Evolutionary conservation across 2,329 filamentous ascomycete genomes (phyloP), one percentile per base, ranked within the genome.

Genomic region (Aureobasidium mangrovei): DNA sequence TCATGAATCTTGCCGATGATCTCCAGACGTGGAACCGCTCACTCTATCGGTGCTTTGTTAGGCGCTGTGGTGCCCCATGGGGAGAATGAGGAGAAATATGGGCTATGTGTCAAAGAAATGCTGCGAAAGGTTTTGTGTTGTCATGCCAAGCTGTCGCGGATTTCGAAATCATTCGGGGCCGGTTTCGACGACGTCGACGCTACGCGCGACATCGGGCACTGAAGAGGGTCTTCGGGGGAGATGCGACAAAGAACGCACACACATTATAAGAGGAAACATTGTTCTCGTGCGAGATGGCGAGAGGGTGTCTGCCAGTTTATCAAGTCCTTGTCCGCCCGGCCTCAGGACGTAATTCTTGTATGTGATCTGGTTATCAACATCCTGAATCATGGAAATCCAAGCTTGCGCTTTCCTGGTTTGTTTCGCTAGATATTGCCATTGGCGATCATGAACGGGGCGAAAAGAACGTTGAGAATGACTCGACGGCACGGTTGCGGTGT

Each of bases 81-180:
- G 49, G 49, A 31, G 32, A 31, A 44, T 44, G 49, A 44, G 40
- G 40, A 44, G 40, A 52, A 53, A 31, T n/a, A 31, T 5, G 36
- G 40, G 27, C 40, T n/a, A 53, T 53, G 49, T 53, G 49, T 53
- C 49, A 53, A 5, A 24, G 44, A 32, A 29, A 41, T 35, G 38
- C 18, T 51, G 29, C 6, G 4, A 10, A 28, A 53, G 39, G 32
- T 53, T 44, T 53, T 26, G 31, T 53, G 39, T 26, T 53, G 49
- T 53, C 49, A 53, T 36, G n/a, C 10, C 49, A 7, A 42, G 47
- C 32, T 31, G 39, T 18, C 1, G 18, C 18, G 49, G 47, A 41
- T 51, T 26, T 4, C 2, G 38, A 41, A 33, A 51, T 41, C 42
- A 38, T 18, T 18, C 1, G 18, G 18, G 18, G 18, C 18, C 18